Percentiles rank a stretch among this genome's conserved stretches.
These are phyloP conservation scores for Musa acuminata DNA, from an alignment of 176 grass and related monocot genomes.

Conservation along the genomic window DNA sequence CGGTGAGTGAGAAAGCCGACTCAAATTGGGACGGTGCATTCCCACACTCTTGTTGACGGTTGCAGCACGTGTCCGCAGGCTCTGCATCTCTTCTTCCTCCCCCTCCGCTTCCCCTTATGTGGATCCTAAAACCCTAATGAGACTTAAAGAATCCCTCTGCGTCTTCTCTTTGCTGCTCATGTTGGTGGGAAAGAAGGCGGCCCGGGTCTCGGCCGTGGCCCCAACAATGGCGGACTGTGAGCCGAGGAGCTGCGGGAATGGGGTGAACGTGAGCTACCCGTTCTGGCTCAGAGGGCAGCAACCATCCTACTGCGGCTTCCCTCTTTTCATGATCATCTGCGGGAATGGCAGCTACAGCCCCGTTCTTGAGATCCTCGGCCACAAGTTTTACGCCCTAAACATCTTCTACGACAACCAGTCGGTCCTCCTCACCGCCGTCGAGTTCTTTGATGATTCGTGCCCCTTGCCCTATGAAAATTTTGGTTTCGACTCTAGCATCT, in stretches of 20 bases:
- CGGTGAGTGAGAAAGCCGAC: no score
- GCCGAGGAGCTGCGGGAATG: conserved; percentile 17
- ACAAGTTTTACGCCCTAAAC: neutral
- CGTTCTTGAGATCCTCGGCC: neutral
- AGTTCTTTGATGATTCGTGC: neutral
- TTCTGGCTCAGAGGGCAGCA: conserved; percentile 38
- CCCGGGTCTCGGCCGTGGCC: no score
- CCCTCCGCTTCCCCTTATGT: no score
- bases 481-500: conserved; percentile 19
- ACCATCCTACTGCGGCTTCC: conserved; percentile 21
- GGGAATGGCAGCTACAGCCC: neutral
- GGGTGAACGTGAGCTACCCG: conserved; percentile 25
- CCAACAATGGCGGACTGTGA: conserved; percentile 6
- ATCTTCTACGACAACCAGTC: conserved; percentile 29
- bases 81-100: no score
- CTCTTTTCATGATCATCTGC: conserved; percentile 16
- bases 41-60: no score
- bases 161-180: no score
- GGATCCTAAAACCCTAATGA: no score
- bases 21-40: no score
- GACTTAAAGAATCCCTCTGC: no score
- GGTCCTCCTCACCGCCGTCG: neutral
- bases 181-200: no score
- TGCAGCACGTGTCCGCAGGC: no score
- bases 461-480: neutral